Evolutionary conservation across 2,329 filamentous ascomycete genomes (phyloP).

Genomic region (Westerdykella sp.): DNA sequence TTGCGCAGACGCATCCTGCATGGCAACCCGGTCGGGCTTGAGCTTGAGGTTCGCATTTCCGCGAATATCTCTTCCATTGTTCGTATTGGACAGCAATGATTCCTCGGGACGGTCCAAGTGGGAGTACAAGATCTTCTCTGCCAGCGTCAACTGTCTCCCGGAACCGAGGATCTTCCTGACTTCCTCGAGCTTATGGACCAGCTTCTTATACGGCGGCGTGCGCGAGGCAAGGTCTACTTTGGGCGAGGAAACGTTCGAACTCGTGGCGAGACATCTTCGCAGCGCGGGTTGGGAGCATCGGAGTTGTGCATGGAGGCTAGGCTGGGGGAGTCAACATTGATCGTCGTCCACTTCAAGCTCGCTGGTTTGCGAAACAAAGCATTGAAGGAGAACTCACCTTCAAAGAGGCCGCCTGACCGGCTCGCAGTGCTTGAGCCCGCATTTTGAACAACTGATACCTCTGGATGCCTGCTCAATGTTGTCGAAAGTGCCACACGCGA

Average conservation of each 20-base stretch:
- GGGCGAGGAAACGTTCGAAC: slow-evolving; percentile 20
- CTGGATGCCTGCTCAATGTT: slow-evolving; percentile 2
- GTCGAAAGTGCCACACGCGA: slow-evolving; percentile 6
- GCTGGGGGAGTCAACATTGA: slow-evolving; percentile 12
- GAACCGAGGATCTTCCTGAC: slow-evolving; percentile 68
- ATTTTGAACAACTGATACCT: slow-evolving; percentile 20
- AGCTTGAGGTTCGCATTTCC: slow-evolving; percentile 91
- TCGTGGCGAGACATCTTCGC: slow-evolving; percentile 30
- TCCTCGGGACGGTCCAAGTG: slow-evolving; percentile 88
- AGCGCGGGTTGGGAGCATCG: slow-evolving; percentile 9
- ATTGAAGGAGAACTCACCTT: slow-evolving; percentile 20
- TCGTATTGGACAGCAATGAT: slow-evolving; percentile 73
- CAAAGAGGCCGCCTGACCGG: slow-evolving; percentile 25
- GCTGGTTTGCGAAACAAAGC: neutral
- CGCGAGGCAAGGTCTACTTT: slow-evolving; percentile 46
- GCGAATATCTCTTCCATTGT: slow-evolving; percentile 76
- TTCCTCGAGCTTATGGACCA: slow-evolving; percentile 68
- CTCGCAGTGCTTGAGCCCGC: slow-evolving; percentile 30
- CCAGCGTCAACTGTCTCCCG: slow-evolving; percentile 65
- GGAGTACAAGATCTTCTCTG: slow-evolving; percentile 97
- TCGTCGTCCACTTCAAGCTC: neutral
- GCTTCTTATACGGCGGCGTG: slow-evolving; percentile 74
- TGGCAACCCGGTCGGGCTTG: slow-evolving; percentile 94
- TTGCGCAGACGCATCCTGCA: slow-evolving; percentile 98
- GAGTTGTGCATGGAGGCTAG: slow-evolving; percentile 18